phyloP scores from a whole-genome alignment of 108 stramenopile genomes.

The Aurantiochytrium sp. region DNA sequence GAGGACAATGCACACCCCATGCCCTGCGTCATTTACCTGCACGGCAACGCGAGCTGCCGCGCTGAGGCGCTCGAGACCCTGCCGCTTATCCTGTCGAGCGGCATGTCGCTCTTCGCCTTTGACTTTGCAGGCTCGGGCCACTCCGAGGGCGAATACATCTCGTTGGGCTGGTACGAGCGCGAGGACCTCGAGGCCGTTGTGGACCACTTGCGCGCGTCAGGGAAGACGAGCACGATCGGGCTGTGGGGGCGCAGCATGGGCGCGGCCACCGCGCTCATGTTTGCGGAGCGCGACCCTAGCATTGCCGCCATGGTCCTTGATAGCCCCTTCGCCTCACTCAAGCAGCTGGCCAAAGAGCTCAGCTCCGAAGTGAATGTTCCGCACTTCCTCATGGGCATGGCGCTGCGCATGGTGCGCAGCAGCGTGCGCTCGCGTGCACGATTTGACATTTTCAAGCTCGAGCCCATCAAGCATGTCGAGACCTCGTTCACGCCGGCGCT shows the following conservation, averaged over 20 bases:
- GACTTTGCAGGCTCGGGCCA: slow-evolving; percentile 97
- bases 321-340: slow-evolving; percentile 86
- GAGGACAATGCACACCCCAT: slow-evolving; percentile 48
- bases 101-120: slow-evolving; percentile 85
- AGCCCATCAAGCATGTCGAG: slow-evolving; percentile 37
- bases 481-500: slow-evolving; percentile 56
- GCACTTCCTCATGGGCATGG: background rate
- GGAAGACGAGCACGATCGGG: slow-evolving; percentile 84
- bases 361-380: slow-evolving; percentile 16
- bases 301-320: slow-evolving; percentile 91
- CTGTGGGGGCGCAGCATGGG: slow-evolving; percentile 99
- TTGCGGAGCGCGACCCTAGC: slow-evolving; percentile 90
- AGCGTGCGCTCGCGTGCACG: slow-evolving; percentile 19
- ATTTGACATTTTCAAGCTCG: slow-evolving; percentile 36
- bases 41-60: slow-evolving; percentile 81
- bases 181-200: slow-evolving; percentile 89
- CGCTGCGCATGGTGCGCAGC: slow-evolving; percentile 4
- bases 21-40: slow-evolving; percentile 72
- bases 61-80: slow-evolving; percentile 81
- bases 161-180: slow-evolving; percentile 90
- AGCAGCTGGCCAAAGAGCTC: slow-evolving; percentile 62
- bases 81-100: slow-evolving; percentile 76
- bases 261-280: slow-evolving; percentile 94
- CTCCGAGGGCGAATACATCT: slow-evolving; percentile 86
- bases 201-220: slow-evolving; percentile 79